These are phyloP conservation scores for Boletellus deceptivus DNA, from an alignment of 1,284 basidiomycete genomes.

Conservation along the genomic window DNA sequence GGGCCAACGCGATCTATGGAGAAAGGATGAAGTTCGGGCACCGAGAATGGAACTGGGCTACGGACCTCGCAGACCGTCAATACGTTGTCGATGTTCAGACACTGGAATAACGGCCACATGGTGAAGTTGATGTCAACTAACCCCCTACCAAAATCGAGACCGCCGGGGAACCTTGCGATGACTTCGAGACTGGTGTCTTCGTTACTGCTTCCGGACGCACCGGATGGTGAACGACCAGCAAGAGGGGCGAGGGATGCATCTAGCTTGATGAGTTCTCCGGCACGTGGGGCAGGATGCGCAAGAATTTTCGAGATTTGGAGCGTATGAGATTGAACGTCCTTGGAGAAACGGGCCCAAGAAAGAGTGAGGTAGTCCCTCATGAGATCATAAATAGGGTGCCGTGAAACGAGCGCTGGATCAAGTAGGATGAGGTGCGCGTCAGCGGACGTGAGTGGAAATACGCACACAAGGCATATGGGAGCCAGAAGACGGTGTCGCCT, in stretches of 20 bases:
- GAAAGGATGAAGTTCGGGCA: not conserved
- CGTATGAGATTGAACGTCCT: conserved; percentile 86
- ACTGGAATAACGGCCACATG: conserved; percentile 97
- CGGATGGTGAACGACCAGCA: conserved; percentile 15
- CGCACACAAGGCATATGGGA: conserved; percentile 87
- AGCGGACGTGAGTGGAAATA: conserved; percentile 16
- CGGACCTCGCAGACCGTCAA: conserved; percentile 88
- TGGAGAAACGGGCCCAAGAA: conserved; percentile 90
- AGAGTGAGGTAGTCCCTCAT: conserved; percentile 92
- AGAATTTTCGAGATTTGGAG: conserved; percentile 83
- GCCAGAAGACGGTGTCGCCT: conserved; percentile 88
- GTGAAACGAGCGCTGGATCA: conserved; percentile 74
- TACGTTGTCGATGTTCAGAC: conserved; percentile 91
- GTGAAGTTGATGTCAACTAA: conserved; percentile 89
- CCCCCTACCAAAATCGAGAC: conserved; percentile 79
- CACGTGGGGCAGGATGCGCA: conserved; percentile 79
- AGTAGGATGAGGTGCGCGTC: conserved; percentile 5
- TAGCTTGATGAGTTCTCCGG: conserved; percentile 80
- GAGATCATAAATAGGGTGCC: conserved; percentile 88
- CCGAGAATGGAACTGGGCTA: not conserved
- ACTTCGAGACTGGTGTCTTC: conserved; percentile 76
- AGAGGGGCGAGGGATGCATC: conserved; percentile 55
- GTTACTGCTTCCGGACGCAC: conserved; percentile 40
- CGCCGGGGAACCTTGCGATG: conserved; percentile 81
- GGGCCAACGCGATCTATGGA: conserved; percentile 82